These are phyloP conservation scores for Penicillium bovifimosum DNA, from an alignment of 495 filamentous ascomycete species.

Conservation along the genomic window DNA sequence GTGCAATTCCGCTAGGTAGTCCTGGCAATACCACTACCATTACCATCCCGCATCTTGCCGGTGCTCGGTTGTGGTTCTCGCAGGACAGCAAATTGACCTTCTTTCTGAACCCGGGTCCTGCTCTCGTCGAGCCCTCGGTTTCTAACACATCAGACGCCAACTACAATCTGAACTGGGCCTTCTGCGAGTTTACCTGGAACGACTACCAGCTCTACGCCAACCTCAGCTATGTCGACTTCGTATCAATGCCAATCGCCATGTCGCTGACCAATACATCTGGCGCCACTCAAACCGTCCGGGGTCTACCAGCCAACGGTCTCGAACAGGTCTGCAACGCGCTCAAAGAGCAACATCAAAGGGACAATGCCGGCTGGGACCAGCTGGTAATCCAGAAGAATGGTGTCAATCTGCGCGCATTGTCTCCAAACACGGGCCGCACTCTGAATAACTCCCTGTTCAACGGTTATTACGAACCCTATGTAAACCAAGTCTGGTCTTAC, in stretches of 20 bases:
- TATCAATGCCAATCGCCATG: conserved; percentile 59
- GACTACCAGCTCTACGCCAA: conserved; percentile 63
- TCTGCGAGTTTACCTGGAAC: conserved; percentile 73
- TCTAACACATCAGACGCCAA: conserved; percentile 63
- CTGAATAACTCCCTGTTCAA: conserved; percentile 52
- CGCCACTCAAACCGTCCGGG: conserved; percentile 50
- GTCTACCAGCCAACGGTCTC: conserved; percentile 54
- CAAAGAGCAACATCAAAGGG: conserved; percentile 44
- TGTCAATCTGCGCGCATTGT: conserved; percentile 53
- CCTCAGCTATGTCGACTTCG: conserved; percentile 72
- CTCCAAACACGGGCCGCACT: conserved; percentile 58
- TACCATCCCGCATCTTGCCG: conserved; percentile 61
- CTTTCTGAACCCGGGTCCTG: conserved; percentile 62
- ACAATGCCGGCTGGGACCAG: conserved; percentile 57
- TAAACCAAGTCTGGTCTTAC: conserved; percentile 57
- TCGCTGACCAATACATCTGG: conserved; percentile 50
- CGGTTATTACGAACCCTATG: conserved; percentile 59
- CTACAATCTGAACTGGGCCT: conserved; percentile 58
- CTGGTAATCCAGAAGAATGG: conserved; percentile 52
- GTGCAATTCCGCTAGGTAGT: conserved; percentile 57
- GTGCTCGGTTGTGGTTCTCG: conserved; percentile 67
- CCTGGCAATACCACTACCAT: conserved; percentile 53
- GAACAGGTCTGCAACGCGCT: conserved; percentile 50
- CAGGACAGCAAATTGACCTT: conserved; percentile 58
- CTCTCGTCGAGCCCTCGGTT: conserved; percentile 64